A percentile compares a stretch with the other conserved stretches of the same genome.
Evolutionary conservation across 2,329 filamentous ascomycete species (phyloP).

Genomic region (Fusarium neocosmosporiellum): DNA sequence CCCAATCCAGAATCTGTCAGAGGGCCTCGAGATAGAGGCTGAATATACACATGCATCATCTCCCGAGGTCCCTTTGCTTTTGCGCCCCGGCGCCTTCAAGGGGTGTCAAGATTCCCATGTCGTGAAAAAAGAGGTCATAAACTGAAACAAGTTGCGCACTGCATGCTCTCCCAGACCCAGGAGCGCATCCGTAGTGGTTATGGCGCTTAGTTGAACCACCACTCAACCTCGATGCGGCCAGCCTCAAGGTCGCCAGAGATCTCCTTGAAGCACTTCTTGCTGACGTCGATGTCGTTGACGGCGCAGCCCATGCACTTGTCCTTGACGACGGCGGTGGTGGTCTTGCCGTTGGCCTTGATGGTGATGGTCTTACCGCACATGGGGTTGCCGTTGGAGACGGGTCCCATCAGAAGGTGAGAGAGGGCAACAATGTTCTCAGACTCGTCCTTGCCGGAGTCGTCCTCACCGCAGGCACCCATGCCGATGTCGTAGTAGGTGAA

Average conservation of each 20-base stretch:
- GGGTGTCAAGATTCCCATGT: slow-evolving; percentile 38
- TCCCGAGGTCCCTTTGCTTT: slow-evolving; percentile 9
- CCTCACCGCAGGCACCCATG: slow-evolving; percentile 74
- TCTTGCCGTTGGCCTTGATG: slow-evolving; percentile 70
- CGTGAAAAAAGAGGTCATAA: slow-evolving; percentile 40
- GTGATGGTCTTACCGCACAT: slow-evolving; percentile 77
- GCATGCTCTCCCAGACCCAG: slow-evolving; percentile 17
- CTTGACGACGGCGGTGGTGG: slow-evolving; percentile 67
- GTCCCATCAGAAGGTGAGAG: slow-evolving; percentile 71
- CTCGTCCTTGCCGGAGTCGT: slow-evolving; percentile 67
- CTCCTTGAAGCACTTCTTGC: slow-evolving; percentile 64
- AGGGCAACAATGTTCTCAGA: slow-evolving; percentile 76
- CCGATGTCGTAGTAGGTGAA: slow-evolving; percentile 81
- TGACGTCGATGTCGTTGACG: slow-evolving; percentile 68
- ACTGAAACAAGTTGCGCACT: slow-evolving; percentile 22
- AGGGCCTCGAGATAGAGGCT: slow-evolving; percentile 3
- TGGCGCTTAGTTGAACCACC: slow-evolving; percentile 58
- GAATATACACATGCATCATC: neutral
- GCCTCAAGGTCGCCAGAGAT: slow-evolving; percentile 60
- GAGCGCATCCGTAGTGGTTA: slow-evolving; percentile 10
- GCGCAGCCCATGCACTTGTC: slow-evolving; percentile 83
- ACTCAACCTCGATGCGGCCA: slow-evolving; percentile 57
- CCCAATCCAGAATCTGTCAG: slow-evolving; percentile 38
- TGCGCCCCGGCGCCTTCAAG: slow-evolving; percentile 33
- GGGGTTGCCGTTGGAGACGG: slow-evolving; percentile 72